Evolutionary conservation across 1,139 yeast species (phyloP), one percentile per base, ranked within the genome.

Genomic region (Fermentozyma sake): DNA sequence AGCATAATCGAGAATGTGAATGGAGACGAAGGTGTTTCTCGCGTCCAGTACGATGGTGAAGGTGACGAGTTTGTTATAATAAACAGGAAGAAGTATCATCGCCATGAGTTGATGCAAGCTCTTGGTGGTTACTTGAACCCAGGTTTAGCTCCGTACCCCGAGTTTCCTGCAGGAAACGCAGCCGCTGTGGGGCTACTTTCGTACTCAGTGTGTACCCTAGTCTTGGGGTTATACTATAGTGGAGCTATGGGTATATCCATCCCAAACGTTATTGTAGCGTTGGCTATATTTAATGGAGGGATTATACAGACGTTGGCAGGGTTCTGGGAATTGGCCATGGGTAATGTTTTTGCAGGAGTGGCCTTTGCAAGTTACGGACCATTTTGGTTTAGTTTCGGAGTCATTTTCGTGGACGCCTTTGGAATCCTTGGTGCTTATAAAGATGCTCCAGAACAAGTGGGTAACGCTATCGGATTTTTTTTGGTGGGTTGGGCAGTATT

Each of bases 341-440:
- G 87, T 46, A 85, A 86, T 62, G 79, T 95, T 31, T 87, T 86
- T 65, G 96, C 95, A 76, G 95, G 86, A 34, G 74, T 84, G 29
- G 94, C 94, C 3, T 68, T 86, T 34, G 61, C 79, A 14, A 81
- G 94, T 5, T 87, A 66, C 50, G 96, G 94, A 35, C 95, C 91
- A 1, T 87, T 86, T 58, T 87, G 96, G 96, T 68, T 83, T 55
- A 67, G 89, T 23, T 82, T 73, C 55, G 93, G 76, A 37, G 89
- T 91, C 17, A 70, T 87, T 35, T 65, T 73, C 38, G 75, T 79
- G 31, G 76, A 79, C 19, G 70, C 81, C 48, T 87, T 87, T 55
- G 89, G 91, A 26, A 81, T 87, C 38, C 59, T 54, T 13, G 61
- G 63, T 4, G 78, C 91, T 8, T 78, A 72, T 42, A 68, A 58